Conservation (phyloP, 139 green algal species). For the Volvox reticuliferus region DNA sequence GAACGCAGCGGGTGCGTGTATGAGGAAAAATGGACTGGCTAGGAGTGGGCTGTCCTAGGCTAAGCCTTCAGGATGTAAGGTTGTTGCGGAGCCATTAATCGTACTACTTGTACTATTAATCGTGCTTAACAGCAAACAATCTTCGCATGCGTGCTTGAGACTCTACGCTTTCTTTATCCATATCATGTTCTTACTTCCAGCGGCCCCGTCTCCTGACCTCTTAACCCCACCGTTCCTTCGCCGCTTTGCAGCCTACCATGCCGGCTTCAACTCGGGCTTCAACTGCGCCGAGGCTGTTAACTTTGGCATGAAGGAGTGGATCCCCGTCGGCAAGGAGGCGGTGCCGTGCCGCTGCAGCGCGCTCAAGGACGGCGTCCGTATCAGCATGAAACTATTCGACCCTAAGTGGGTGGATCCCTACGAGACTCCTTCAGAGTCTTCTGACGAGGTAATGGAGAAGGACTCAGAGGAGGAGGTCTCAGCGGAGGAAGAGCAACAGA, state of each 20-base stretch:
- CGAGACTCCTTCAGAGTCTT: conserved; percentile 22
- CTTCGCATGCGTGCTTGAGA: too few species aligned
- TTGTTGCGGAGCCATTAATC: too few species aligned
- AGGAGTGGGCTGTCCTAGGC: too few species aligned
- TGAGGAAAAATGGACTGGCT: too few species aligned
- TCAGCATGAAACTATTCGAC: conserved; percentile 79
- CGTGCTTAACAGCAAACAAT: too few species aligned
- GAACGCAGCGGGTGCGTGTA: conserved; percentile 68
- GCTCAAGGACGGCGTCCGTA: conserved; percentile 67
- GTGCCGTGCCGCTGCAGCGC: conserved; percentile 58
- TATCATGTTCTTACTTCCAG: too few species aligned
- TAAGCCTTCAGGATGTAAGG: too few species aligned
- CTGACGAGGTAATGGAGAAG: background rate
- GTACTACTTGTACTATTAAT: too few species aligned
- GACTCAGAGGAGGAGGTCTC: background rate
- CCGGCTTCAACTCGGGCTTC: conserved; percentile 88
- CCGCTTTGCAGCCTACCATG: conserved; percentile 71
- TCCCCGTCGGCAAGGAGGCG: conserved; percentile 67
- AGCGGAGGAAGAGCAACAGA: background rate
- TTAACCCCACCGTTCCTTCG: too few species aligned
- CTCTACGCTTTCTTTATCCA: too few species aligned
- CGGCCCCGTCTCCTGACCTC: background rate
- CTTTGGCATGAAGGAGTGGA: conserved; percentile 81
- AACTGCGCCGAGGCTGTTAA: conserved; percentile 92
- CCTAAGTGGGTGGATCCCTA: conserved; percentile 51